Evolutionary conservation across 768 basidiomycete species (phyloP).

Genomic region (Kwoniella sp.): DNA sequence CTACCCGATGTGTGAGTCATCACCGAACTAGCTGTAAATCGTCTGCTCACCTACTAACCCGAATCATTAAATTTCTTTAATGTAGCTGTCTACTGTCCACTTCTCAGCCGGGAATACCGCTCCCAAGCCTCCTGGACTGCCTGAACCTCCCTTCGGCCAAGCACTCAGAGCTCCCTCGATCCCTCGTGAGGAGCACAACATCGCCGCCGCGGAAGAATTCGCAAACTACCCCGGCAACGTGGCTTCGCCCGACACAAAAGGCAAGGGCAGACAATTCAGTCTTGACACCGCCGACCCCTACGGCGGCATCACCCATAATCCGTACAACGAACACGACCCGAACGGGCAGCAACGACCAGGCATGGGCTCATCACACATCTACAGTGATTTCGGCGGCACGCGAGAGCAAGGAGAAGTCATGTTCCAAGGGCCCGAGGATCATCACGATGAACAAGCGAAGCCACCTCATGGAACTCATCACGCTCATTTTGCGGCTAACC

Average conservation of each 20-base stretch:
- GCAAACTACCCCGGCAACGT: conserved; percentile 43
- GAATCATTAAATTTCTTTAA: background rate
- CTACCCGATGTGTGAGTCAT: conserved; percentile 56
- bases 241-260: conserved; percentile 33
- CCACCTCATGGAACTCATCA: background rate
- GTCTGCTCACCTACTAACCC: too few species aligned
- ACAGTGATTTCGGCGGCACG: conserved; percentile 40
- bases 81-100: conserved; percentile 39
- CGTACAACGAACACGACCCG: conserved; percentile 7
- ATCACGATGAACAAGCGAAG: background rate
- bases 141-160: conserved; percentile 27
- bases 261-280: conserved; percentile 28
- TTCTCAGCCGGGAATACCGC: conserved; percentile 34
- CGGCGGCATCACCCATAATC: conserved; percentile 29
- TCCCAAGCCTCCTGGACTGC: conserved; percentile 39
- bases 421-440: conserved; percentile 17
- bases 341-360: background rate
- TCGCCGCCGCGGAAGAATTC: conserved; percentile 47
- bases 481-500: background rate
- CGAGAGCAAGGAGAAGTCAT: conserved; percentile 23
- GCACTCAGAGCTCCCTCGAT: conserved; percentile 24
- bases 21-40: too few species aligned
- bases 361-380: conserved; percentile 12
- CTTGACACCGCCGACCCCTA: conserved; percentile 43
- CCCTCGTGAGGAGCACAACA: conserved; percentile 22